Evolutionary conservation across 306 rosid genomes (phyloP), one percentile per base, ranked within the genome.

Genomic region (Potentilla sterilis): DNA sequence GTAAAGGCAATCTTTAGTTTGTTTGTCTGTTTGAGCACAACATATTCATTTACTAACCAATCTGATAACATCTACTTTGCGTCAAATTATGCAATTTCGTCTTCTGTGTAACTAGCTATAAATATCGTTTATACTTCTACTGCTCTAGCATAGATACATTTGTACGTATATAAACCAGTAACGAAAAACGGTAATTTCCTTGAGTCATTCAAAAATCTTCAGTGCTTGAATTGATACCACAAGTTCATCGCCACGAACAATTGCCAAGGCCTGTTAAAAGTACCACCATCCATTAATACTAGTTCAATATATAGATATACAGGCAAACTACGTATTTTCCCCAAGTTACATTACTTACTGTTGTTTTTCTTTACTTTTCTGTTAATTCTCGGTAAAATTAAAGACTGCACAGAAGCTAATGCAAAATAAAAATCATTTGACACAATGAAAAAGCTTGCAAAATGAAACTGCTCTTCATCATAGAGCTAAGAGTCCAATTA

Each of bases 231-330:
- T 4, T 40, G 63, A 57, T 28, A 61, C 9, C 6, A 34, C 72
- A 67, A 62, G 81, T 44, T 67, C 52, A 48, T 81, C 81, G 41
- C 81, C 85, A 22, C 72, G 81, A 48, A 77, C 85, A 67, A 81
- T 63, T 24, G 75, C 75, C 28, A 81, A 11, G 49, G 68, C 81
- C 85, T 81, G 69, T 43, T 22, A 58, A 66, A 76, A 9, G 41
- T 52, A 7, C 47, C 12, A 46, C 41, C 6, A 80, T 12, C 54
- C 5, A 21, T 22, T 15, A 35, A 12, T 34, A 35, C 18, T 14
- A 32, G 5, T 48, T 0, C n/a, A 4, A 70, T 5, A 61, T 11
- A 24, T 12, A 11, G 34, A 70, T 11, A 24, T 12, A 11, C 19
- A 70, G 51, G 24, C 16, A 70, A 54, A 5, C 5, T 6, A 14